Conservation (phyloP, 2,329 filamentous ascomycete genomes). For the Fusarium musae region DNA sequence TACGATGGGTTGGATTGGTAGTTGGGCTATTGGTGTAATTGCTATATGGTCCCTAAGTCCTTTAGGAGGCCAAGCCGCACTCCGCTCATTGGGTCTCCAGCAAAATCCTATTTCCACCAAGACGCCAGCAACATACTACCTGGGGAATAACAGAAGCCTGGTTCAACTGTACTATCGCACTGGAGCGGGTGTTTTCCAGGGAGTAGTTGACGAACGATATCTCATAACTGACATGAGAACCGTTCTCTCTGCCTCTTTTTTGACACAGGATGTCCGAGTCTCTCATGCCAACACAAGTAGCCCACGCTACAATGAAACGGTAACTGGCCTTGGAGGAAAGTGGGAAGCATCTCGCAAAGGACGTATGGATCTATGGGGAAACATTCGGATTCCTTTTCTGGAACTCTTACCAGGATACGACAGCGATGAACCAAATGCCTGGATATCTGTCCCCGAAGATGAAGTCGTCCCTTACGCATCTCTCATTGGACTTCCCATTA, state of each 20-base stretch:
- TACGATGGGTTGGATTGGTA: background rate
- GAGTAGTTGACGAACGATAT: too few species aligned
- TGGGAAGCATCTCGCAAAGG: background rate
- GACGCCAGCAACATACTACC: background rate
- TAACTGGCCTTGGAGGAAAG: fast-evolving
- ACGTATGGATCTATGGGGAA: background rate
- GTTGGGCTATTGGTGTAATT: background rate
- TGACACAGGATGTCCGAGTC: background rate
- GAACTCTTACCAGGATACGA: background rate
- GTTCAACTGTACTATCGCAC: fast-evolving
- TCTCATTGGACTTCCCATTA: background rate
- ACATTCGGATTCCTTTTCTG: background rate
- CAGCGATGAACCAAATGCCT: fast-evolving
- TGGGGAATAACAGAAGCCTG: background rate
- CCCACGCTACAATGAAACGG: background rate
- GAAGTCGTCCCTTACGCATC: conserved; percentile 1
- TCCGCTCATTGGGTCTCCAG: background rate
- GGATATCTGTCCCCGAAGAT: background rate
- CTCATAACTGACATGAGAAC: background rate
- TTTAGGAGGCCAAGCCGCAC: background rate
- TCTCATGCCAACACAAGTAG: background rate
- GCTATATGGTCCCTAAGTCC: background rate
- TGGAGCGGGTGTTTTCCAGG: background rate
- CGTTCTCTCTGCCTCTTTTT: background rate
- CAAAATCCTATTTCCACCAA: fast-evolving